Percentiles rank a stretch among this genome's conserved stretches.
Conservation (phyloP, 2,329 filamentous ascomycete genomes). For the Colletotrichum nymphaeae region DNA sequence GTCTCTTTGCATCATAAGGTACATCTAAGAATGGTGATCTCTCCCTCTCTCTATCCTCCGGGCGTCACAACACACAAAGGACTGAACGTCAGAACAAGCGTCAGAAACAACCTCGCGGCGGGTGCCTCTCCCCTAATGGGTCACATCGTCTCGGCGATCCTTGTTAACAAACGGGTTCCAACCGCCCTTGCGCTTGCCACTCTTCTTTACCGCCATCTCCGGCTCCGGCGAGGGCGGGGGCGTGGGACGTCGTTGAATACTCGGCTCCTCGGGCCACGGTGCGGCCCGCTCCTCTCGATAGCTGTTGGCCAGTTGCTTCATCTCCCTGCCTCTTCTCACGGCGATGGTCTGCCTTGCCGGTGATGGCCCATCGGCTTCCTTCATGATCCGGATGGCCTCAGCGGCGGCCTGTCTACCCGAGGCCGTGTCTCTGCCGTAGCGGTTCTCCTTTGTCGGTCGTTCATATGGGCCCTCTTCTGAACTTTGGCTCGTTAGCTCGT, state of each 20-base stretch:
- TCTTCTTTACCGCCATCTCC: neutral
- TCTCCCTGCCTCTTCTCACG: neutral
- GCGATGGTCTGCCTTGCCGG: neutral
- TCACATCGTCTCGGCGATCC: neutral
- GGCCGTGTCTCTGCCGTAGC: neutral
- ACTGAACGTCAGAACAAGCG: slow-evolving; percentile 14
- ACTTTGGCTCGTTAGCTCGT: too few relatives aligned
- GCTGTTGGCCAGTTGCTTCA: neutral
- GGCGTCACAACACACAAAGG: slow-evolving; percentile 14
- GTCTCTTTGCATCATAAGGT: neutral
- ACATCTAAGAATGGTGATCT: neutral
- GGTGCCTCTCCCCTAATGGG: neutral
- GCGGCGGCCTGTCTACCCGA: neutral
- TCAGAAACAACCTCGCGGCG: slow-evolving; percentile 1
- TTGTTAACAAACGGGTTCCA: neutral
- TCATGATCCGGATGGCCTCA: neutral
- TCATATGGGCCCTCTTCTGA: neutral
- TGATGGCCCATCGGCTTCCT: neutral
- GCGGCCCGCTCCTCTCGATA: neutral
- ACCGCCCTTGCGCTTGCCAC: neutral
- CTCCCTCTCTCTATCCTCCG: slow-evolving; percentile 4
- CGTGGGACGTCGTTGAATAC: neutral
- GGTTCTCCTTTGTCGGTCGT: neutral
- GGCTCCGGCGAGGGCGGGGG: neutral
- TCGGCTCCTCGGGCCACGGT: neutral